Conservation (phyloP, 257 asterid genomes). For the Henckelia pumila region DNA sequence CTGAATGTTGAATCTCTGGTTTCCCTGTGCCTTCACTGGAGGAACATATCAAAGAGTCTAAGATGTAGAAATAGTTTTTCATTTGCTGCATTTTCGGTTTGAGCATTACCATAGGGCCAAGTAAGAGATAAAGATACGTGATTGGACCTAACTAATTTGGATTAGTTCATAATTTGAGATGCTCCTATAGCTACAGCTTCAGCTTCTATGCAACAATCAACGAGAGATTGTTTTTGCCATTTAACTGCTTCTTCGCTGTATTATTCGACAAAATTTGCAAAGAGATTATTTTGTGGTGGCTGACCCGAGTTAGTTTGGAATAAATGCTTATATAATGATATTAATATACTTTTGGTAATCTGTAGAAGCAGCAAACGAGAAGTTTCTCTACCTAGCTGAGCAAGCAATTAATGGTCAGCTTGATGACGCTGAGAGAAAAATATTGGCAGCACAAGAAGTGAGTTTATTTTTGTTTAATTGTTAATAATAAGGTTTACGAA, state of each 20-base stretch:
- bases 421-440: conserved; percentile 64
- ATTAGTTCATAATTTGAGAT: not conserved
- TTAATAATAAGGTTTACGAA: conserved; percentile 4
- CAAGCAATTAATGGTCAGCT: conserved; percentile 62
- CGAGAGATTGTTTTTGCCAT: conserved; percentile 21
- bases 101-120: conserved; percentile 19
- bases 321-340: not conserved
- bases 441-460: conserved; percentile 61
- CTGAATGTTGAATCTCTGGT: not conserved
- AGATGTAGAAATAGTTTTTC: not conserved
- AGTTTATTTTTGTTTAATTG: conserved; percentile 36
- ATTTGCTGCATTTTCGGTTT: conserved; percentile 18
- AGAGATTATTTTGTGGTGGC: conserved; percentile 19
- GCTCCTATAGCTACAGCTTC: conserved; percentile 4
- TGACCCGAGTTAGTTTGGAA: not conserved
- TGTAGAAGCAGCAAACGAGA: conserved; percentile 57
- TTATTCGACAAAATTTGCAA: conserved; percentile 15
- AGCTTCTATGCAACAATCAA: conserved; percentile 11
- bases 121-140: conserved; percentile 18
- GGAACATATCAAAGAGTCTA: not conserved
- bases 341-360: not conserved
- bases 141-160: too few species aligned
- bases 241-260: conserved; percentile 17
- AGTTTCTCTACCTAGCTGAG: conserved; percentile 57
- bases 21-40: not conserved